A percentile compares a stretch with the other conserved stretches of the same genome.
phyloP scores from a whole-genome alignment of 2,329 filamentous ascomycete genomes.

The Pestalotiopsis sp. region DNA sequence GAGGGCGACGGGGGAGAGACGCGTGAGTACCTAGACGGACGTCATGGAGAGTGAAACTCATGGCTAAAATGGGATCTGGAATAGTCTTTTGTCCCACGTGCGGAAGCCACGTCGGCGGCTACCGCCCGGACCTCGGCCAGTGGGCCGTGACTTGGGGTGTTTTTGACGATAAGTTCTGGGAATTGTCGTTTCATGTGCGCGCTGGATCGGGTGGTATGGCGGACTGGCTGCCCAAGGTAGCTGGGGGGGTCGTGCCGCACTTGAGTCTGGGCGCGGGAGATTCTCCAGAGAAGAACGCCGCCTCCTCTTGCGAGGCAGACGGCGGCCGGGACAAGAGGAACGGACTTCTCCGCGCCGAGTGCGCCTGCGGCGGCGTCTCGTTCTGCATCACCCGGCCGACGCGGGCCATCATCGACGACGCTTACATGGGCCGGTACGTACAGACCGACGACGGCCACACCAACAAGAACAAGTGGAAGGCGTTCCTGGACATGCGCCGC shows the following conservation, averaged over 20 bases:
- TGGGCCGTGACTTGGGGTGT: not conserved
- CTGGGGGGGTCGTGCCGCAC: not conserved
- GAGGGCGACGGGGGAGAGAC: not conserved
- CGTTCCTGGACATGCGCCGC: constrained; percentile 43
- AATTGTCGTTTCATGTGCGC: not conserved
- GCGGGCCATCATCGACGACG: constrained; percentile 27
- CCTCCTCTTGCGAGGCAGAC: no score
- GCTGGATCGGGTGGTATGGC: not conserved
- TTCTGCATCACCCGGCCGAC: constrained; percentile 46
- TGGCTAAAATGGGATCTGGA: no score
- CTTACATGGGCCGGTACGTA: constrained; percentile 36
- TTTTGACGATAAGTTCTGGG: constrained; percentile 8
- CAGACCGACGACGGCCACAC: constrained; percentile 23
- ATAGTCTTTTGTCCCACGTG: not conserved
- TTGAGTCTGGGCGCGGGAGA: not conserved
- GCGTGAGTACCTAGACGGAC: not conserved
- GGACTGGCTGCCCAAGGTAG: not conserved
- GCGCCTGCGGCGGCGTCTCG: constrained; percentile 49
- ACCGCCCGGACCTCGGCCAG: not conserved
- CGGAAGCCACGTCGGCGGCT: not conserved
- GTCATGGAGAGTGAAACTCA: not conserved
- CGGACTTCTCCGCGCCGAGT: constrained; percentile 47
- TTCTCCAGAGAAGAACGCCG: not conserved
- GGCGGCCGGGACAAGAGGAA: no score
- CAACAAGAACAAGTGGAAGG: constrained; percentile 43